Base-by-base conservation (phyloP, 345 rosid genomes). In the Eucalyptus curtisii region DNA sequence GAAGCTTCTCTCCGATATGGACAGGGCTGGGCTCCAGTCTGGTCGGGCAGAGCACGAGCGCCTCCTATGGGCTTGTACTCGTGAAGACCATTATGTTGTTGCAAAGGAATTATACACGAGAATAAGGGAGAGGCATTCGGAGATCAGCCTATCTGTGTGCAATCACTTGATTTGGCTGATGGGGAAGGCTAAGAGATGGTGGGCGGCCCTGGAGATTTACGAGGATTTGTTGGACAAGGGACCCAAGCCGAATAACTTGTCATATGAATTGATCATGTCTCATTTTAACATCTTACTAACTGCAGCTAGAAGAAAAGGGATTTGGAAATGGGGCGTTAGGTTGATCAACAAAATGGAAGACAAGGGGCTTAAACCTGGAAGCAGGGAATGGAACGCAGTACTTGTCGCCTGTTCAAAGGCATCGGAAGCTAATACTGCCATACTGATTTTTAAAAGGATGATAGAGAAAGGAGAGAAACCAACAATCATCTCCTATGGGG, bases 171-270 rank as follows among this genome's bases (percentile, higher is more conserved):
- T 97, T 87, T 97, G 99, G 98, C 86, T 96, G 91, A 94, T 96
- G 98, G 98, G 99, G 87, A 96, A 94, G 89, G 98, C 99, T 87
- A 96, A 94, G 93, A 97, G 95, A 89, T 97, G 99, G 99, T 96
- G 98, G 99, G 97, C 98, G 2, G 99, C 99, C 20, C 91, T 97
- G 91, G 99, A 96, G 92, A 91, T 97, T 86, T 97, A 96, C 22
- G 99, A 97, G 93, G 97, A 97, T 92, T 93, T 96, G 93, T 93
- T 96, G 87, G 97, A 96, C 61, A 86, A 92, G 88, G 99, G 99
- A 12, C 99, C 99, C 52, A 92, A 90, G 87, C 99, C 99, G 13
- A 97, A 97, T 92, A 94, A 92, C 87, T 49, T 96, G 93, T 95
- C 99, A 9, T 88, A 88, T 79, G 99, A 97, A 89, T 87, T 97